phyloP scores from a whole-genome alignment of 2,329 filamentous ascomycete genomes.

The Fusarium heterosporum region DNA sequence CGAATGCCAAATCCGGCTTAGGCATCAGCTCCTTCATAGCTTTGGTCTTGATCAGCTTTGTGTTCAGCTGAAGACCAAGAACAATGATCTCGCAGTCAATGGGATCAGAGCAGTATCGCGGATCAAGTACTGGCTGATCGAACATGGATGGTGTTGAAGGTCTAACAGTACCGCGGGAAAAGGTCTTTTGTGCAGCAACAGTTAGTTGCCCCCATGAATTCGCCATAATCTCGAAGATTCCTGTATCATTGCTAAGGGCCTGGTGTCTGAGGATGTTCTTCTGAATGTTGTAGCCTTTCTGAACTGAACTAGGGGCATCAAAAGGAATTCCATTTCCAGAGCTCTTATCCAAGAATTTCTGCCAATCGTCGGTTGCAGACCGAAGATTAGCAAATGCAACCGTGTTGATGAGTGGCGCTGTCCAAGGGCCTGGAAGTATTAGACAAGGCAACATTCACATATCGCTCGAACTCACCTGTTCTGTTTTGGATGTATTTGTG shows the following conservation, averaged over 20 bases:
- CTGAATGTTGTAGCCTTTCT: slow-evolving; percentile 17
- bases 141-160: slow-evolving; percentile 12
- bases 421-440: slow-evolving; percentile 19
- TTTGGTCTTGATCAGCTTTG: slow-evolving; percentile 13
- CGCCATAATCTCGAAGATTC: slow-evolving; percentile 28
- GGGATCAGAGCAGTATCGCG: slow-evolving; percentile 26
- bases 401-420: slow-evolving; percentile 27
- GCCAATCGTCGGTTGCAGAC: slow-evolving; percentile 6
- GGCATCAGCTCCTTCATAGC: slow-evolving; percentile 23
- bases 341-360: slow-evolving; percentile 11
- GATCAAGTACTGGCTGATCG: slow-evolving; percentile 13
- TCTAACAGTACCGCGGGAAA: slow-evolving; percentile 16
- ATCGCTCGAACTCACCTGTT: slow-evolving; percentile 2
- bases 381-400: slow-evolving; percentile 18
- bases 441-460: neutral
- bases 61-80: slow-evolving; percentile 27
- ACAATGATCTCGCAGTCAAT: slow-evolving; percentile 29
- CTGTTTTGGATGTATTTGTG: slow-evolving; percentile 12
- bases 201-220: slow-evolving; percentile 21
- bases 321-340: slow-evolving; percentile 1
- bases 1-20: slow-evolving; percentile 5
- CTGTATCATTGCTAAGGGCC: slow-evolving; percentile 11
- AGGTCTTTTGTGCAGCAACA: slow-evolving; percentile 30
- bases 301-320: slow-evolving; percentile 5
- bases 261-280: slow-evolving; percentile 13